Base-by-base conservation (phyloP, 169 alveolate genomes). In the Eimeria acervulina region DNA sequence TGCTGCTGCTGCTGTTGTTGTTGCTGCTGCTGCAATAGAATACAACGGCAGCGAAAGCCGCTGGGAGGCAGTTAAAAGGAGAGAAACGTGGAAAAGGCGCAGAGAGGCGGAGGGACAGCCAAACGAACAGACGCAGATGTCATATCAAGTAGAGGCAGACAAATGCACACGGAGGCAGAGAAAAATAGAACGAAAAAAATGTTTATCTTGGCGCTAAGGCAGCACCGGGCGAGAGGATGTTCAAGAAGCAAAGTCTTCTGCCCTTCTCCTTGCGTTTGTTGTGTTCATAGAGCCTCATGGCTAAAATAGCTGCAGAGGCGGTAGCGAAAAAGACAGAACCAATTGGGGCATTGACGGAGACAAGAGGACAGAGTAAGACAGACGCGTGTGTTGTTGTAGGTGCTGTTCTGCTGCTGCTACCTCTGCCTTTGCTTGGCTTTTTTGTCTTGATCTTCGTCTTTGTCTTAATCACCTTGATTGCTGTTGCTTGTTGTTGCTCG, bases 271-370 rank as follows among this genome's bases (percentile, higher is more conserved):
- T 78, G 38, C 42, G 7, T 15, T 44, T 36, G 19, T 5, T 78
- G 28, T 78, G 1, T 42, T 78, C 26, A 21, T 44, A 78, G 88
- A 78, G 88, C 63, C 63, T 78, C 33, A 78, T 78, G 66, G 42
- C 44, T 1, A 78, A 78, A 47, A 23, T 78, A 40, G 66, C 88
- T 19, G 88, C 88, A 42, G 88, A 78, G 88, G 66, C 88, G 26
- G 88, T 78, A 2, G 44, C 40, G 66, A 78, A 44, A 28, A 15
- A 40, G 66, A 42, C 88, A 42, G 40, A 44, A 40, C 17, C 38
- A 42, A n/a, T 78, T 42, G 88, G 88, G 12, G 38, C n/a, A 10
- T 7, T 78, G 88, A 42, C 38, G 40, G 88, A 78, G 66, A 78
- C 68, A 17, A 78, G 17, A 0, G 63, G 17, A n/a, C 88, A 21